Conservation (phyloP, 1,284 basidiomycete genomes). For the Boletus sp. region DNA sequence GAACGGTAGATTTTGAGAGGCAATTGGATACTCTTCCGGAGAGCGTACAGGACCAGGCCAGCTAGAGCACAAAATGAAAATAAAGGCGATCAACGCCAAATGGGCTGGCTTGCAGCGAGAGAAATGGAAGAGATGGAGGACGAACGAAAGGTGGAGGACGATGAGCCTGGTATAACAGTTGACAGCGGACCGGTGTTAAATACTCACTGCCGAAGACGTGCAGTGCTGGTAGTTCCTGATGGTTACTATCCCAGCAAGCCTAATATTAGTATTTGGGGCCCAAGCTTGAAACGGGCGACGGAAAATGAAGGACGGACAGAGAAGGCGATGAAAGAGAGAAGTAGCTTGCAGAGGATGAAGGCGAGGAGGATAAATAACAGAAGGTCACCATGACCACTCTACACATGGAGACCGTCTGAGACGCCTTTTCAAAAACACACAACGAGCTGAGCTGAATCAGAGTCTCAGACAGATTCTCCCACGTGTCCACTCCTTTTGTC, state of each 20-base stretch:
- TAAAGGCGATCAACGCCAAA: constrained; percentile 30
- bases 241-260: constrained; percentile 5
- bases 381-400: constrained; percentile 21
- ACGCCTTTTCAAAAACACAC: background rate
- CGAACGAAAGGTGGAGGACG: background rate
- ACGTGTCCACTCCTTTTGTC: constrained; percentile 1
- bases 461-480: background rate
- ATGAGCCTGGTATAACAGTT: background rate
- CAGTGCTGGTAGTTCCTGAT: constrained; percentile 5
- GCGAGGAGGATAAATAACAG: background rate
- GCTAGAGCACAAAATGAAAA: constrained; percentile 19
- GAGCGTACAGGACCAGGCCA: constrained; percentile 25
- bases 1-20: background rate
- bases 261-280: background rate
- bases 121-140: background rate
- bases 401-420: background rate
- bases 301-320: background rate
- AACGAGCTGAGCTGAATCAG: background rate
- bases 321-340: background rate
- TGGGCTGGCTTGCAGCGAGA: constrained; percentile 22
- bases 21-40: constrained; percentile 20
- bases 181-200: constrained; percentile 11
- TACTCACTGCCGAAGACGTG: constrained; percentile 11
- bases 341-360: background rate
- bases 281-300: background rate